A percentile compares a stretch with the other conserved stretches of the same genome.
phyloP scores from a whole-genome alignment of 305 asterid genomes.

The Fraxinus dipetala region DNA sequence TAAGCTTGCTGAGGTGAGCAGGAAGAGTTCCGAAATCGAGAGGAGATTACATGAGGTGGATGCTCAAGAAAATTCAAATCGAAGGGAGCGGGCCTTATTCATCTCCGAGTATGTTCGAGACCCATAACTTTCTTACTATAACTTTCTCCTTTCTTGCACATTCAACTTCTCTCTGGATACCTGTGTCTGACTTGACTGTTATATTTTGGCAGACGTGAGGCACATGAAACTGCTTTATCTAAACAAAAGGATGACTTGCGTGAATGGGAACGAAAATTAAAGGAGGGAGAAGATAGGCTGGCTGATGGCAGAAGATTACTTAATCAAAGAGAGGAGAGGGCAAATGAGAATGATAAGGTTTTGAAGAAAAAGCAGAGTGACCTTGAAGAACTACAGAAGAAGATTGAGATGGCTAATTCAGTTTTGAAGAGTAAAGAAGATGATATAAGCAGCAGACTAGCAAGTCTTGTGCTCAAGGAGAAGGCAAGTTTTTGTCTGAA shows the following conservation, averaged over 20 bases:
- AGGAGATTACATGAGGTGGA: slow-evolving; percentile 66
- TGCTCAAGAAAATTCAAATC: slow-evolving; percentile 74
- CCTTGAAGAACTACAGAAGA: slow-evolving; percentile 64
- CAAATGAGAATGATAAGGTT: slow-evolving; percentile 68
- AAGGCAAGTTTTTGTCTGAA: slow-evolving; percentile 47
- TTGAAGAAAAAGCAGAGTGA: slow-evolving; percentile 69
- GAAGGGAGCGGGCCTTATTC: slow-evolving; percentile 71
- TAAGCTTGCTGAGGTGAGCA: slow-evolving; percentile 84
- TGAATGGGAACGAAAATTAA: slow-evolving; percentile 82
- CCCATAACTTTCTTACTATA: slow-evolving; percentile 11
- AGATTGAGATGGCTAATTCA: slow-evolving; percentile 53
- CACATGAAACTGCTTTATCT: slow-evolving; percentile 56
- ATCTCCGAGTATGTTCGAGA: slow-evolving; percentile 58
- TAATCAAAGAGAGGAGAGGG: slow-evolving; percentile 89
- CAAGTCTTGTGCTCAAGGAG: slow-evolving; percentile 59
- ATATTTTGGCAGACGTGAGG: slow-evolving; percentile 60
- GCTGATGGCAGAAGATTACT: slow-evolving; percentile 83
- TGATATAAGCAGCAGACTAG: slow-evolving; percentile 57
- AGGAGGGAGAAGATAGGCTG: slow-evolving; percentile 81
- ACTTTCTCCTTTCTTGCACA: slow-evolving; percentile 19
- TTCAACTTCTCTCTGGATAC: slow-evolving; percentile 6
- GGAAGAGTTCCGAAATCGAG: slow-evolving; percentile 80
- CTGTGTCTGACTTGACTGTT: slow-evolving; percentile 23
- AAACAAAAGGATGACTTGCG: slow-evolving; percentile 86
- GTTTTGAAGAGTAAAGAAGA: slow-evolving; percentile 75